Base-by-base conservation (phyloP, 2,329 filamentous ascomycete genomes). In the Aureobasidium mangrovei region DNA sequence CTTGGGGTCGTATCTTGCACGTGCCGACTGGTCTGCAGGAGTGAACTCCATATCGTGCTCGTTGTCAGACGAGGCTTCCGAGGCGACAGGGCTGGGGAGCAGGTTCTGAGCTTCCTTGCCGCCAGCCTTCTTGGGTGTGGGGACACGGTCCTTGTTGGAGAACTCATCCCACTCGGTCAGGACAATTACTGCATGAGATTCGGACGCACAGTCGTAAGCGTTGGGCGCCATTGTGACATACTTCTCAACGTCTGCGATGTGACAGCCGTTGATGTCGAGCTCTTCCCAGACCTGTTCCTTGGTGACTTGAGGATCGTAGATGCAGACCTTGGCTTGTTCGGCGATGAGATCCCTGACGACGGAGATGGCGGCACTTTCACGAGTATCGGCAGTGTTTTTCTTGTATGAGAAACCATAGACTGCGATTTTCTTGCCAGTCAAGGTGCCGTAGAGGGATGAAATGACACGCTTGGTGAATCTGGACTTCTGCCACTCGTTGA, bases 341-440 rank as follows among this genome's bases (percentile, higher is more conserved):
- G 82, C 78, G 7, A 85, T 72, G 24, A 90, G 72, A 9, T 76
- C 77, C 59, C 78, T 79, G 67, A 88, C 80, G 59, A 88, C 80
- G 60, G 83, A 81, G 26, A 87, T 75, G 0, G 84, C 83, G 0
- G 84, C 80, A 41, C 80, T 82, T 65, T 89, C 86, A 36, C 86
- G 78, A 4, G 84, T 86, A 65, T 91, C 86, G 26, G 79, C 81
- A 0, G 86, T 91, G 67, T 88, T 80, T 70, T 87, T 86, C 75
- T 91, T 91, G 72, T 88, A 91, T 7, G 86, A 83, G 61, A 84
- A 90, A 3, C 87, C 87, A 4, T 91, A 76, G 2, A 91, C 73
- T 2, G 83, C 67, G 31, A 90, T 72, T 70, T 86, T 88, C 73
- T 88, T 88, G 56, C 79, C 78, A 2, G 76, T 74, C 4, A 89